A percentile compares a stretch with the other conserved stretches of the same genome.
Conservation (phyloP, 352 stramenopile genomes). For the Globisporangium parvum region DNA sequence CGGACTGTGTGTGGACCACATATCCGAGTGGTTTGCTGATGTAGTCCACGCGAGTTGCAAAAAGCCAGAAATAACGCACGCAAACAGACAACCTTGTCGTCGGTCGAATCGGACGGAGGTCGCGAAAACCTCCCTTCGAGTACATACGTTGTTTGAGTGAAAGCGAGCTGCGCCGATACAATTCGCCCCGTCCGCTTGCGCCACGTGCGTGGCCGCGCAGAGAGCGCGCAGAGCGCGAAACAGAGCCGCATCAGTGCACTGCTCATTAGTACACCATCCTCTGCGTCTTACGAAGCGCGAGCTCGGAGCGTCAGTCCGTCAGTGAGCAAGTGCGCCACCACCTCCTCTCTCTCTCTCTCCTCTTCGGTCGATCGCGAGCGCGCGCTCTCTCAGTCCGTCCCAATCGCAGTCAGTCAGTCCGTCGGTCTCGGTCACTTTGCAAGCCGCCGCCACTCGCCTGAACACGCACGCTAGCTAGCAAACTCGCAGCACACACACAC, state of each 20-base stretch:
- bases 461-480: constrained; percentile 2
- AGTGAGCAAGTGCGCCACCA: no score
- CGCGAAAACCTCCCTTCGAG: neutral
- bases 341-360: neutral
- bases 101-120: constrained; percentile 7
- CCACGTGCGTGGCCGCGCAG: neutral
- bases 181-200: neutral
- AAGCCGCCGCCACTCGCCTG: neutral
- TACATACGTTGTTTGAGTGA: neutral
- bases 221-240: no score
- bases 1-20: no score
- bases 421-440: neutral
- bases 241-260: no score
- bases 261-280: constrained; percentile 6
- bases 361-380: neutral
- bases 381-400: no score
- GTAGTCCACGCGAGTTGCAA: no score
- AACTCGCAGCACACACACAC: neutral
- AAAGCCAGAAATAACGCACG: no score
- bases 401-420: neutral
- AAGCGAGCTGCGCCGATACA: neutral
- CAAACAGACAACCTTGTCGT: constrained; percentile 5
- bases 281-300: constrained; percentile 9
- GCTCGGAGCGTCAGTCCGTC: no score
- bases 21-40: no score